Percentiles rank a stretch among this genome's conserved stretches.
These are phyloP conservation scores for Macrolepiota fuliginosa DNA, from an alignment of 768 basidiomycete species.

Conservation along the genomic window DNA sequence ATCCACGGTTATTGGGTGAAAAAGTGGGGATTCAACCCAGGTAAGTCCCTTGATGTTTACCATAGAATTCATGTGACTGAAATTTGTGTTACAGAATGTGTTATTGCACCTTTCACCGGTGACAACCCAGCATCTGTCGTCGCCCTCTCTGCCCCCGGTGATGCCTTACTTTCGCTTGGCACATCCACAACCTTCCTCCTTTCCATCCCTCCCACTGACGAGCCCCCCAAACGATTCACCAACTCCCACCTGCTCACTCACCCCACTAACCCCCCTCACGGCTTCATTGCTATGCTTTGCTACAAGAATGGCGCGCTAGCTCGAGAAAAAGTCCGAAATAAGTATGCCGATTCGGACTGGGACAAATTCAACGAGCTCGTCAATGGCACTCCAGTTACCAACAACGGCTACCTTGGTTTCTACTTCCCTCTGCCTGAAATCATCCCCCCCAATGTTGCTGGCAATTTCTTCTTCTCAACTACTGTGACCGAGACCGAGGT, in stretches of 20 bases:
- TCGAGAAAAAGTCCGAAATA: slow-evolving; percentile 72
- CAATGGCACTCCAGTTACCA: slow-evolving; percentile 50
- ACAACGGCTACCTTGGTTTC: slow-evolving; percentile 61
- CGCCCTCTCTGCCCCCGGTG: slow-evolving; percentile 69
- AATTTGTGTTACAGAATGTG: slow-evolving; percentile 48
- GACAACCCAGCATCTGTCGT: slow-evolving; percentile 88
- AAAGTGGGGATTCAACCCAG: slow-evolving; percentile 71
- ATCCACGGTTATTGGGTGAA: slow-evolving; percentile 70
- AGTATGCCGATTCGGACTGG: slow-evolving; percentile 63
- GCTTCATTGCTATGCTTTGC: slow-evolving; percentile 87
- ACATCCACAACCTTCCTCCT: slow-evolving; percentile 88
- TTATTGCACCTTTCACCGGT: slow-evolving; percentile 82
- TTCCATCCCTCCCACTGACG: slow-evolving; percentile 64
- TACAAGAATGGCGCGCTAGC: slow-evolving; percentile 88
- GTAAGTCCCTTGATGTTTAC: slow-evolving; percentile 28
- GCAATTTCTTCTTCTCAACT: slow-evolving; percentile 63
- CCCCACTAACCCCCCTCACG: slow-evolving; percentile 52
- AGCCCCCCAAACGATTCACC: slow-evolving; percentile 65
- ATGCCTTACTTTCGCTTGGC: slow-evolving; percentile 83
- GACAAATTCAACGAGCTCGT: slow-evolving; percentile 65
- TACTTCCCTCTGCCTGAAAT: slow-evolving; percentile 88
- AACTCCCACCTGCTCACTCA: slow-evolving; percentile 75
- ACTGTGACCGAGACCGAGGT: slow-evolving; percentile 23
- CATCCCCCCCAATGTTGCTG: slow-evolving; percentile 74
- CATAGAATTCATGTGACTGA: background rate